A percentile compares a stretch with the other conserved stretches of the same genome.
These are phyloP conservation scores for Fusarium albosuccineum DNA, from an alignment of 2,329 filamentous ascomycete genomes.

Conservation along the genomic window DNA sequence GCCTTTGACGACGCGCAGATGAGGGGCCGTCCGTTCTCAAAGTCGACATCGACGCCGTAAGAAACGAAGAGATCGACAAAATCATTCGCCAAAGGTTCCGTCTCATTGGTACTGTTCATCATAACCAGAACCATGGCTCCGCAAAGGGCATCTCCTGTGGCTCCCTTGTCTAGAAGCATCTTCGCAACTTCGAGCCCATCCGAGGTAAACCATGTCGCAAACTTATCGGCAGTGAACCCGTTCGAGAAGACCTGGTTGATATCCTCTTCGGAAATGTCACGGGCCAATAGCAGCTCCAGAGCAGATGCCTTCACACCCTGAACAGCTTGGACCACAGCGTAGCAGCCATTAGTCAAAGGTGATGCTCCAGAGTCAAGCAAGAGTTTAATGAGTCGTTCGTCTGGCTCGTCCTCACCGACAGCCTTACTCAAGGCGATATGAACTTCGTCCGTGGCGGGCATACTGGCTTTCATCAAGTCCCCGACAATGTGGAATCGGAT, in stretches of 20 bases:
- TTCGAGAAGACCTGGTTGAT: slow-evolving; percentile 60
- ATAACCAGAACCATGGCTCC: slow-evolving; percentile 62
- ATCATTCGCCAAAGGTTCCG: slow-evolving; percentile 55
- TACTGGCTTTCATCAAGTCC: slow-evolving; percentile 65
- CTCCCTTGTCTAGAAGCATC: slow-evolving; percentile 64
- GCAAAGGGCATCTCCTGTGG: slow-evolving; percentile 60
- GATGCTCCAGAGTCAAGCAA: slow-evolving; percentile 66
- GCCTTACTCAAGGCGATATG: slow-evolving; percentile 64
- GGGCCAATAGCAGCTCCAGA: slow-evolving; percentile 58
- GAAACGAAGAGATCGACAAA: slow-evolving; percentile 59
- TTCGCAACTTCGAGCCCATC: slow-evolving; percentile 61
- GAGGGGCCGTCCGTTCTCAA: slow-evolving; percentile 66
- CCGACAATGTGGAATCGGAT: slow-evolving; percentile 62
- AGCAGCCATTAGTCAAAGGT: slow-evolving; percentile 63
- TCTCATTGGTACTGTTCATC: slow-evolving; percentile 55
- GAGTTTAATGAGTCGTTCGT: slow-evolving; percentile 60
- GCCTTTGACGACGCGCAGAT: slow-evolving; percentile 66
- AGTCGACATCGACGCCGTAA: slow-evolving; percentile 62
- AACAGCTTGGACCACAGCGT: slow-evolving; percentile 64
- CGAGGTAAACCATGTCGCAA: slow-evolving; percentile 60
- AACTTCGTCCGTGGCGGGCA: slow-evolving; percentile 62
- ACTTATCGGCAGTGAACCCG: slow-evolving; percentile 58
- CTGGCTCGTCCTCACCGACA: slow-evolving; percentile 65
- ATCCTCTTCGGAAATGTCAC: slow-evolving; percentile 57
- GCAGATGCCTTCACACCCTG: slow-evolving; percentile 54